Conservation (phyloP, 2,329 filamentous ascomycete species). For the Cercospora berteroae region DNA sequence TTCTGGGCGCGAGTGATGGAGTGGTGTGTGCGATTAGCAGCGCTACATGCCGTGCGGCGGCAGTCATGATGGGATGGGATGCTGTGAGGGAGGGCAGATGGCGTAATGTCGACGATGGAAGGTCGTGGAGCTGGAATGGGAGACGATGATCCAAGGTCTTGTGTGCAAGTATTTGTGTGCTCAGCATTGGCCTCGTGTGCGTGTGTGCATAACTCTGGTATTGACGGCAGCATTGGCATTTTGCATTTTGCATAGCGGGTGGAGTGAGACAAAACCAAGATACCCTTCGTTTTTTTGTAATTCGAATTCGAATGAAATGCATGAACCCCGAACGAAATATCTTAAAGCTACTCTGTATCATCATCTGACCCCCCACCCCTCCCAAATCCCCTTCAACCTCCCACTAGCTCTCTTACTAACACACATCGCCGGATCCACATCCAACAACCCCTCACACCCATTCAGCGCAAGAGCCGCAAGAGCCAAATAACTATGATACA, state of each 20-base stretch:
- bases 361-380: slow-evolving; percentile 18
- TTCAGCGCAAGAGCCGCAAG: slow-evolving; percentile 70
- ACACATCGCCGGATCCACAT: slow-evolving; percentile 73
- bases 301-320: not conserved
- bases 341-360: no score
- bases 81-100: slow-evolving; percentile 61
- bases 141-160: slow-evolving; percentile 8
- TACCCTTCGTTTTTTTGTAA: slow-evolving; percentile 12
- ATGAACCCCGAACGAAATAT: no score
- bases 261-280: slow-evolving; percentile 19
- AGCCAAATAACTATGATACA: slow-evolving; percentile 88
- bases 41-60: slow-evolving; percentile 66
- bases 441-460: slow-evolving; percentile 65
- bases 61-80: slow-evolving; percentile 86
- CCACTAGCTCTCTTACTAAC: slow-evolving; percentile 59
- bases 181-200: not conserved
- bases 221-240: not conserved
- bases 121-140: slow-evolving; percentile 39
- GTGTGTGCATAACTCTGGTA: not conserved
- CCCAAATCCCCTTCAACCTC: slow-evolving; percentile 31
- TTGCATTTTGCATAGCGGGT: slow-evolving; percentile 17
- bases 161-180: not conserved
- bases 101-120: slow-evolving; percentile 74
- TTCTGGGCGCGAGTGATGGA: slow-evolving; percentile 66
- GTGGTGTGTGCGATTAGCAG: slow-evolving; percentile 76